A percentile compares a stretch with the other conserved stretches of the same genome.
Conservation (phyloP, 176 grass and related monocot species). For the Raddia guianensis region DNA sequence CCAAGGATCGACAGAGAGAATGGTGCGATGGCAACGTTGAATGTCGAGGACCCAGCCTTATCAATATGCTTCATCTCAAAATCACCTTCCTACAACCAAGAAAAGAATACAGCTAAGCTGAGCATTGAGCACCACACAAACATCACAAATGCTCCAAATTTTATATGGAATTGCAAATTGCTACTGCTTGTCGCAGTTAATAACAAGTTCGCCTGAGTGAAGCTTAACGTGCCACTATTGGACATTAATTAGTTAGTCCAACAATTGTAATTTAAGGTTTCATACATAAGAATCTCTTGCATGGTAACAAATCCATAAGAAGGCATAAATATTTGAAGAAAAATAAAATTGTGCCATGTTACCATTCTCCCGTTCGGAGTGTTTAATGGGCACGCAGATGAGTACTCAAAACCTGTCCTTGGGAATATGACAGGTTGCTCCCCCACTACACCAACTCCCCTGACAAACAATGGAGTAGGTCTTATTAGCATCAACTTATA, state of each 20-base stretch:
- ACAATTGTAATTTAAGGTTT: too few species aligned
- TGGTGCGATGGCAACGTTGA: slow-evolving; percentile 67
- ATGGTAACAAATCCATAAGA: background rate
- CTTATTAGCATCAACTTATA: slow-evolving; percentile 17
- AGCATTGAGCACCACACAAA: background rate
- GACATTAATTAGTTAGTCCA: background rate
- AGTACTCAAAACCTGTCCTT: slow-evolving; percentile 72
- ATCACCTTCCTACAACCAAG: slow-evolving; percentile 67
- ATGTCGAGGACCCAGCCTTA: slow-evolving; percentile 60
- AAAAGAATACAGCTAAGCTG: slow-evolving; percentile 1
- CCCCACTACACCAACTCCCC: slow-evolving; percentile 76
- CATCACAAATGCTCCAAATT: background rate
- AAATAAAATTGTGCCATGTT: slow-evolving; percentile 9
- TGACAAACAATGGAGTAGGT: slow-evolving; percentile 38
- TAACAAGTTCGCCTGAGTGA: background rate
- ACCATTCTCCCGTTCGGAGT: slow-evolving; percentile 87
- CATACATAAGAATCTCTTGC: slow-evolving; percentile 12
- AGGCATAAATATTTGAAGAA: background rate
- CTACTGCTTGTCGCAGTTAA: background rate
- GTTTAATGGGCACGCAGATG: slow-evolving; percentile 70
- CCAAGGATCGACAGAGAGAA: slow-evolving; percentile 78
- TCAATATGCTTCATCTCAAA: slow-evolving; percentile 86
- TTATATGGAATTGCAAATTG: background rate
- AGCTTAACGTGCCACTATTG: background rate
- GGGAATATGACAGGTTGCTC: slow-evolving; percentile 85